Base-by-base conservation (phyloP, 352 stramenopile species). In the Phytophthora boehmeriae region DNA sequence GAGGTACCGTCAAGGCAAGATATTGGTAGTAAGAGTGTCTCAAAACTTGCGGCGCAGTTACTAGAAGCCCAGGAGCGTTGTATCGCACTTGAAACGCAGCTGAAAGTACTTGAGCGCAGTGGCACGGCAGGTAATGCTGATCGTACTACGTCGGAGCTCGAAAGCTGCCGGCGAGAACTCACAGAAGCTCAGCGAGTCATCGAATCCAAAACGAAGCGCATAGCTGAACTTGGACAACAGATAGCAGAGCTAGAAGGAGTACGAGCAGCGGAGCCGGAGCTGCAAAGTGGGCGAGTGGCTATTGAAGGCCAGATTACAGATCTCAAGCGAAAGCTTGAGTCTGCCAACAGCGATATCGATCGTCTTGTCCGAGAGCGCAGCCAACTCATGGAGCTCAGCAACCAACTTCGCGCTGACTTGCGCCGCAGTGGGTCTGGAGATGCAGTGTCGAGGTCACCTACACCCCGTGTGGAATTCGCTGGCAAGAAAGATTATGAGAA, bases 361-460 rank as follows among this genome's bases (percentile, higher is more conserved):
- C 68, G 82, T 5, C 63, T 93, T 0, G 78, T 87, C 5, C 64
- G 75, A 34, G 83, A 92, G 44, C 75, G 85, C 8, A 86, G 71
- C 8, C 75, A 90, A 44, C 72, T 93, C 8, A 93, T 93, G 85
- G 83, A 93, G 43, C 59, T 90, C 17, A 93, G 85, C 54, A 93
- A 92, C 60, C 81, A 91, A 30, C 67, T 93, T 35, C 83, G 71
- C 25, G 68, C 79, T 13, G 83, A 92, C 44, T 56, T 91, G 19
- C 70, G 83, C 4, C 77, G 76, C 28, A 67, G 76, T 5, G 73
- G 75, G 34, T 68, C 73, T n/a, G 27, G 46, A 1, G 51, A 44
- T 28, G 23, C 45, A 17, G 64, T 19, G 17, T 52, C 23, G 17
- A 75, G 20, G n/a, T 28, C 59, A 17, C 57, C 63, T 9, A 54